Base-by-base conservation (phyloP, 1,139 yeast species). In the Kodamaea ohmeri region DNA sequence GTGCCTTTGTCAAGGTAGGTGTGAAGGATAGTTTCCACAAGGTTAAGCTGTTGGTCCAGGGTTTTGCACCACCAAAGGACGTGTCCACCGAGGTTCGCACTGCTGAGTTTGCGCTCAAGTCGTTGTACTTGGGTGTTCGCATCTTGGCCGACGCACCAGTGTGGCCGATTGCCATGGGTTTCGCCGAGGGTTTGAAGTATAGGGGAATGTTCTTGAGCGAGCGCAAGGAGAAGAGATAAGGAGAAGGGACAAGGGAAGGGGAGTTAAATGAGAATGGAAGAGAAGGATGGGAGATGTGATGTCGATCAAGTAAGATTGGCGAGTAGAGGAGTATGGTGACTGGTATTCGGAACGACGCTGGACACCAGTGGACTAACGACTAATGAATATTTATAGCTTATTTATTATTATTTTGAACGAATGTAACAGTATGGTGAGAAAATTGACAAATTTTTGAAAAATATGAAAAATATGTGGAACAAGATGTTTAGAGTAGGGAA, bases 101-200 rank as follows among this genome's bases (percentile, higher is more conserved):
- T 21, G 72, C 78, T 5, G 65, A 75, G 47, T 61, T 83, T 27
- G 76, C 85, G 6, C 65, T 73, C 19, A 73, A 79, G 50, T 71
- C 79, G 20, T 59, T 83, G 36, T 78, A 80, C 43, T 60, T 83
- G 39, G 92, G 92, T 20, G 83, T 83, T 11, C 65, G 88, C 45
- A 78, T 83, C 22, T 66, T 84, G 39, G 87, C 88, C 2, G 89
- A 83, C 62, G 88, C 89, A 0, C 90, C 92, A 2, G 82, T 83
- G 12, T 83, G 92, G 92, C 90, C 92, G 1, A 72, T 82, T 39
- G 85, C 88, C 1, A 65, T 83, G 58, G 74, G 82, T 13, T 81
- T 83, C 61, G 89, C 89, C 0, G 89, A 82, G 53, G 88, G 87
- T 4, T 66, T 83, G 51, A 82, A 81, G 54, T 73, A 80, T 27